phyloP scores from a whole-genome alignment of 2,329 filamentous ascomycete genomes.

The Xylaria arbuscula region DNA sequence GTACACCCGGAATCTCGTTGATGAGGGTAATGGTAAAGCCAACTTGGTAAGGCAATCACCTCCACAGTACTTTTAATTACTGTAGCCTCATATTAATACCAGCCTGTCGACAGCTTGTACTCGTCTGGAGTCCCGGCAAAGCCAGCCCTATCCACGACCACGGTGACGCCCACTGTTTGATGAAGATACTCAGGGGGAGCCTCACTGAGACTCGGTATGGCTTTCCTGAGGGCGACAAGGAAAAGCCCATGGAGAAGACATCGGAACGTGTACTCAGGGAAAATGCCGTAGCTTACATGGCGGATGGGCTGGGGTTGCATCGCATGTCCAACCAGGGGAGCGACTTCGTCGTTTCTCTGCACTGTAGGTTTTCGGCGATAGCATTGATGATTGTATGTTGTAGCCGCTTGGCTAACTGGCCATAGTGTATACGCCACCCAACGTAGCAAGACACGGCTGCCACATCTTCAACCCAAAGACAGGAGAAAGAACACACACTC shows the following conservation, averaged over 20 bases:
- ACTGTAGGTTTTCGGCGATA: constrained; percentile 62
- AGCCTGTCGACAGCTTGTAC: constrained; percentile 72
- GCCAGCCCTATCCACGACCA: constrained; percentile 89
- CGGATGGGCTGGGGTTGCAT: constrained; percentile 88
- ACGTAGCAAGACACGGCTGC: constrained; percentile 85
- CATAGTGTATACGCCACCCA: constrained; percentile 84
- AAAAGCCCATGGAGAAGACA: constrained; percentile 70
- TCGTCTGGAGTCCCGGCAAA: constrained; percentile 90
- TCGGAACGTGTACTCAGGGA: constrained; percentile 74
- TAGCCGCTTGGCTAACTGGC: constrained; percentile 43
- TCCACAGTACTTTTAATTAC: neutral
- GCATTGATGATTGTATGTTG: constrained; percentile 1
- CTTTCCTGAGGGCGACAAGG: constrained; percentile 68
- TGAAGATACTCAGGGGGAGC: constrained; percentile 85
- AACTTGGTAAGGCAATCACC: constrained; percentile 58
- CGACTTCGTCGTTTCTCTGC: constrained; percentile 84
- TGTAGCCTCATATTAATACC: constrained; percentile 38
- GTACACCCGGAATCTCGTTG: constrained; percentile 90
- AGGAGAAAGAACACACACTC: constrained; percentile 76
- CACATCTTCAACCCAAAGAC: constrained; percentile 83
- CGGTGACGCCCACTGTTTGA: constrained; percentile 89
- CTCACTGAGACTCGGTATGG: constrained; percentile 85
- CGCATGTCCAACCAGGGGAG: constrained; percentile 80
- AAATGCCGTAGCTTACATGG: constrained; percentile 89
- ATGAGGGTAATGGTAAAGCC: constrained; percentile 81